A percentile compares a stretch with the other conserved stretches of the same genome.
phyloP scores from a whole-genome alignment of 75 land plant species.

The Pinus albicaulis region DNA sequence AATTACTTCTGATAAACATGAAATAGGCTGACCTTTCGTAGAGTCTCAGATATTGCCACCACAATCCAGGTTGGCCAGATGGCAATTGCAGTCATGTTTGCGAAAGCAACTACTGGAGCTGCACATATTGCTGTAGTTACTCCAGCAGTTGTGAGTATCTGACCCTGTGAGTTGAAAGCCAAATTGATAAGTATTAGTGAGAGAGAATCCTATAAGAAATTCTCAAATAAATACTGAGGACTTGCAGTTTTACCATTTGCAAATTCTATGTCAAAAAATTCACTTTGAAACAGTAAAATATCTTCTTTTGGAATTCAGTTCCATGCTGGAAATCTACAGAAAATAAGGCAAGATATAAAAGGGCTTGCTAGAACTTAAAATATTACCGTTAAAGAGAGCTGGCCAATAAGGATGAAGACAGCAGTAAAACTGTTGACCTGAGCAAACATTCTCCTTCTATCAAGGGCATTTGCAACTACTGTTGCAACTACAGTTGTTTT shows the following conservation, averaged over 20 bases:
- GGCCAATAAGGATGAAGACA: conserved; percentile 81
- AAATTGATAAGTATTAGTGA: not conserved
- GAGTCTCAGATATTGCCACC: conserved; percentile 74
- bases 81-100: conserved; percentile 61
- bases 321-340: not conserved
- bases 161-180: conserved; percentile 45
- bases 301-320: not conserved
- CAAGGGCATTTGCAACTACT: conserved; percentile 57
- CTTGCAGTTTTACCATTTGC: not conserved
- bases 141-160: conserved; percentile 77
- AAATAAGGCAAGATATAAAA: not conserved
- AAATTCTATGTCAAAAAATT: not conserved
- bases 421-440: conserved; percentile 90
- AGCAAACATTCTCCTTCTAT: conserved; percentile 78
- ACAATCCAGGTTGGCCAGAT: conserved; percentile 78
- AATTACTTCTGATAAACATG: not conserved
- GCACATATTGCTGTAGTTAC: conserved; percentile 75
- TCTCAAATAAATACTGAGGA: not conserved
- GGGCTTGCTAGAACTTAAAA: not conserved
- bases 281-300: not conserved
- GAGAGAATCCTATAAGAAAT: not conserved
- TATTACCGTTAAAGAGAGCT: conserved; percentile 80
- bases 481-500: conserved; percentile 77
- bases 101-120: conserved; percentile 63
- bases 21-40: conserved; percentile 60